phyloP scores from a whole-genome alignment of 352 stramenopile genomes.

The Halophytophthora polymorphica region DNA sequence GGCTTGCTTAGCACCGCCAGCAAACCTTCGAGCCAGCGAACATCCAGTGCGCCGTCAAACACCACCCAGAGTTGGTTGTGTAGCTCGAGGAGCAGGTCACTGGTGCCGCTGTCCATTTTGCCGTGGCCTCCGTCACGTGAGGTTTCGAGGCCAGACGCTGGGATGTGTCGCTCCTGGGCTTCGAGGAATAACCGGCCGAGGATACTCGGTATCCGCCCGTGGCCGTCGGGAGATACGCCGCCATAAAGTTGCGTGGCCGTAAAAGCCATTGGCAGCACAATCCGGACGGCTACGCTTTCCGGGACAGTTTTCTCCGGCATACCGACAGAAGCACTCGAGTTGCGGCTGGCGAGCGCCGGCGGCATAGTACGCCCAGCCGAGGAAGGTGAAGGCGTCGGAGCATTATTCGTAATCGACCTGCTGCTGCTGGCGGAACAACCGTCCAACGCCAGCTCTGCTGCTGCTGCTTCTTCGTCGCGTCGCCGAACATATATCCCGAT shows the following conservation, averaged over 20 bases:
- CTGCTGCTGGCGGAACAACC: not conserved
- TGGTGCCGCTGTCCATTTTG: not conserved
- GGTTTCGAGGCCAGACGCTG: not conserved
- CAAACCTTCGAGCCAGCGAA: conserved; percentile 41
- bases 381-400: not conserved
- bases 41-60: conserved; percentile 39
- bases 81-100: conserved; percentile 3
- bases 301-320: not conserved
- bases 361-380: not conserved
- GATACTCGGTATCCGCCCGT: conserved; percentile 34
- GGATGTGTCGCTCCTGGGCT: conserved; percentile 25
- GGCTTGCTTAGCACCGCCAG: conserved; percentile 21
- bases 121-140: not conserved
- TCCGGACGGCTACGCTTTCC: conserved; percentile 10
- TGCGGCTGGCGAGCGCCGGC: conserved; percentile 2
- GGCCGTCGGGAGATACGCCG: conserved; percentile 27
- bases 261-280: conserved; percentile 38
- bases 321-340: conserved; percentile 3
- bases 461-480: not conserved
- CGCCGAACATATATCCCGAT: conserved; percentile 16
- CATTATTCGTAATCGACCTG: not conserved
- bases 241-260: conserved; percentile 51
- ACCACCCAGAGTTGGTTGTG: conserved; percentile 36
- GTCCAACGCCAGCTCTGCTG: not conserved
- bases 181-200: conserved; percentile 30